Percentiles rank a stretch among this genome's conserved stretches.
Conservation (phyloP, 805 yeast species). For the Nakazawaea wyomingensis region DNA sequence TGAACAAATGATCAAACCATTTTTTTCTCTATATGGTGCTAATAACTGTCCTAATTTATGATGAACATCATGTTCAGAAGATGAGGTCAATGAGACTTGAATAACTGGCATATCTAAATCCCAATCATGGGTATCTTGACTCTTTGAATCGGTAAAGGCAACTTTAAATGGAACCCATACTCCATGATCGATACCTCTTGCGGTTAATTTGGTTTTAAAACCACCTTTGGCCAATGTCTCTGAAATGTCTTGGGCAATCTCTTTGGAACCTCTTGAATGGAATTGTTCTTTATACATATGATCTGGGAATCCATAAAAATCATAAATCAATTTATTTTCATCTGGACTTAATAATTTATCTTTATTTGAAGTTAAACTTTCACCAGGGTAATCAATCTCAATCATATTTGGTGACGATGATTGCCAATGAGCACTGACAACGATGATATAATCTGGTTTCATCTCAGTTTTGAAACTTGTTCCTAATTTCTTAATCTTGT, state of each 20-base stretch:
- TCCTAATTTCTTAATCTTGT: conserved; percentile 46
- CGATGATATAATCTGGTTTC: conserved; percentile 62
- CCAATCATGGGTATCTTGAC: conserved; percentile 28
- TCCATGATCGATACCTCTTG: conserved; percentile 80
- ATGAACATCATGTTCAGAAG: conserved; percentile 37
- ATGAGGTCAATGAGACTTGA: conserved; percentile 44
- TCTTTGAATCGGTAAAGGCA: conserved; percentile 45
- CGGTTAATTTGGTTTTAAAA: conserved; percentile 36
- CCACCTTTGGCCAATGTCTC: conserved; percentile 36
- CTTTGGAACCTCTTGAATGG: conserved; percentile 40
- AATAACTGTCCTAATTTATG: conserved; percentile 54
- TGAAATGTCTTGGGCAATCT: conserved; percentile 40
- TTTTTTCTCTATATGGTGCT: conserved; percentile 43
- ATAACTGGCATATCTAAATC: conserved; percentile 44
- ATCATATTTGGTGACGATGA: conserved; percentile 33
- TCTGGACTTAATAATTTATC: neutral
- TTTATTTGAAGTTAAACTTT: conserved; percentile 7
- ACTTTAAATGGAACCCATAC: conserved; percentile 77
- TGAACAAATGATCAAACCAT: conserved; percentile 53
- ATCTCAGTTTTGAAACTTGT: conserved; percentile 37
- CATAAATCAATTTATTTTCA: conserved; percentile 62
- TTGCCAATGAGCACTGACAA: conserved; percentile 81
- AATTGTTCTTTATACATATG: conserved; percentile 60
- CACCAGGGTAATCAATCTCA: conserved; percentile 44
- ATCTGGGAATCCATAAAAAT: conserved; percentile 68